Evolutionary conservation across 148 eudicot genomes (phyloP).

Genomic region (Beta vulgaris): DNA sequence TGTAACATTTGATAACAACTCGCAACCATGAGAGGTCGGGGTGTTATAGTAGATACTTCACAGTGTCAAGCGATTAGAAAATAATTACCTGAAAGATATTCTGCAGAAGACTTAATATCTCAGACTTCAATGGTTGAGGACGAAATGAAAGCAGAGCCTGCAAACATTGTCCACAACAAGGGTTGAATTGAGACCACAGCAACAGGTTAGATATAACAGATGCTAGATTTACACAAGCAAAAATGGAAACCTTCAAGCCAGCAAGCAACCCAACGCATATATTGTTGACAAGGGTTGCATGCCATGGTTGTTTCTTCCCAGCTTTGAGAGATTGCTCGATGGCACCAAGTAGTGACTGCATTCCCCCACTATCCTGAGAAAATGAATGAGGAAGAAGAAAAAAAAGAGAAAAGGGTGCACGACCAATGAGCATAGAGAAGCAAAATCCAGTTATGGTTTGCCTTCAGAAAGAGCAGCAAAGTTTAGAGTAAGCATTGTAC

Average conservation of each 20-base stretch:
- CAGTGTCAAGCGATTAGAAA: slow-evolving; percentile 3
- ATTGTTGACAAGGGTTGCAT: slow-evolving; percentile 67
- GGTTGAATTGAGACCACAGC: slow-evolving; percentile 12
- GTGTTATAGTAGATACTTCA: too few relatives aligned
- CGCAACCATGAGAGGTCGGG: too few relatives aligned
- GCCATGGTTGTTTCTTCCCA: slow-evolving; percentile 83
- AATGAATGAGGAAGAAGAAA: not conserved
- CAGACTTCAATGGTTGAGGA: slow-evolving; percentile 70
- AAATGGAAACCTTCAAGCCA: slow-evolving; percentile 73
- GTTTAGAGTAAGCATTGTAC: slow-evolving; percentile 35
- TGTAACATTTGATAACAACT: too few relatives aligned
- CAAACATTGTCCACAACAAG: slow-evolving; percentile 26
- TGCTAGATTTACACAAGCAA: slow-evolving; percentile 14
- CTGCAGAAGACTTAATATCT: slow-evolving; percentile 66
- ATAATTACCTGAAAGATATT: slow-evolving; percentile 77
- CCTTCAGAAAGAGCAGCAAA: slow-evolving; percentile 1
- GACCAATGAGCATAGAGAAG: slow-evolving; percentile 20
- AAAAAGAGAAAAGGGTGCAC: slow-evolving; percentile 10
- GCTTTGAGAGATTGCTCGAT: slow-evolving; percentile 83
- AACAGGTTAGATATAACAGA: slow-evolving; percentile 14
- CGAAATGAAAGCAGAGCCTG: slow-evolving; percentile 84
- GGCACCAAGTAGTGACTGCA: slow-evolving; percentile 70
- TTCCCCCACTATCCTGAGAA: slow-evolving; percentile 75
- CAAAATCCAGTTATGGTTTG: not conserved
- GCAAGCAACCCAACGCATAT: slow-evolving; percentile 88